phyloP scores from a whole-genome alignment of 768 basidiomycete genomes.

The Cubamyces lactineus region DNA sequence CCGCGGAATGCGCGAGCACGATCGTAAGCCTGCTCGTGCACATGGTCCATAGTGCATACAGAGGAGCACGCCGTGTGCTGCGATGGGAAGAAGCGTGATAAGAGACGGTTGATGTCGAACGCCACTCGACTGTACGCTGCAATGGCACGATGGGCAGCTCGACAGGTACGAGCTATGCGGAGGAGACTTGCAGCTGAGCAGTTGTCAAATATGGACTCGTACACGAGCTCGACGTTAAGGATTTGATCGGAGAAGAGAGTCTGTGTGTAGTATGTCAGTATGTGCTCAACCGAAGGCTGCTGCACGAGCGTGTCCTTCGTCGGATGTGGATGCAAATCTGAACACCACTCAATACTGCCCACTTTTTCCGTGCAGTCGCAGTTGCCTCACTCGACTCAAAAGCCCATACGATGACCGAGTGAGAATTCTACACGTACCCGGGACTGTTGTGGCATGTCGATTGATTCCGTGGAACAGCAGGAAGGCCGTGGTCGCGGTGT shows the following conservation, averaged over 20 bases:
- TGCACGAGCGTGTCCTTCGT: too few relatives aligned
- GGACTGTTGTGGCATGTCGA: too few relatives aligned
- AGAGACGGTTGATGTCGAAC: constrained; percentile 40
- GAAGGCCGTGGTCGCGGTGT: too few relatives aligned
- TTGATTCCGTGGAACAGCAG: too few relatives aligned
- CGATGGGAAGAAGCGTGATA: constrained; percentile 41
- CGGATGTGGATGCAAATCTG: too few relatives aligned
- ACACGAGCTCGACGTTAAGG: constrained; percentile 18
- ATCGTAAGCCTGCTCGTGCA: constrained; percentile 38
- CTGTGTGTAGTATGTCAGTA: background rate
- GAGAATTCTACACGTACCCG: too few relatives aligned
- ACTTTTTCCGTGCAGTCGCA: too few relatives aligned
- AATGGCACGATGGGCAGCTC: constrained; percentile 21
- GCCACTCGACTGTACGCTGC: constrained; percentile 33
- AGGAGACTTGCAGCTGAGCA: constrained; percentile 22
- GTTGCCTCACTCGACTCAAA: too few relatives aligned
- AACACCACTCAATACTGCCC: too few relatives aligned
- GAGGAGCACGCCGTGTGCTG: constrained; percentile 29
- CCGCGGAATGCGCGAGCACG: constrained; percentile 44
- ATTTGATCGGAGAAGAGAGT: constrained; percentile 18
- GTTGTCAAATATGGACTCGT: constrained; percentile 21
- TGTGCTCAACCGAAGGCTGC: too few relatives aligned
- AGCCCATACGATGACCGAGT: too few relatives aligned
- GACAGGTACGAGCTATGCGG: constrained; percentile 22
- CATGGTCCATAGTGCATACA: constrained; percentile 31